Percentiles rank a stretch among this genome's conserved stretches.
Evolutionary conservation across 2,329 filamentous ascomycete species (phyloP).

Genomic region (Sporothrix dimorphospora): DNA sequence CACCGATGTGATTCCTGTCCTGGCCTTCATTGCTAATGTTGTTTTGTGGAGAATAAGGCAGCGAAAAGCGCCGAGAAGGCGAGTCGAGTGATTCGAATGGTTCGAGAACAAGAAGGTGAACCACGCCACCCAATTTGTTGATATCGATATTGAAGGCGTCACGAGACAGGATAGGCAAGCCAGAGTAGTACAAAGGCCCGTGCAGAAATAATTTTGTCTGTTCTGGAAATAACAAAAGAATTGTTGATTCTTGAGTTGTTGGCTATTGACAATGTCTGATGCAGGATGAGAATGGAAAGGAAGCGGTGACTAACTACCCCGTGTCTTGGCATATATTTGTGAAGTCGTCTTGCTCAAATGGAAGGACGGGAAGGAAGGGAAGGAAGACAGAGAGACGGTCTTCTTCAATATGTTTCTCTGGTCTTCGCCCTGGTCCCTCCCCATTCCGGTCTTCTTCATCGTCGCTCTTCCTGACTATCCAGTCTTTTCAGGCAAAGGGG

Average conservation of each 20-base stretch:
- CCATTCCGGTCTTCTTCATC: not conserved
- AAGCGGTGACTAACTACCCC: not conserved
- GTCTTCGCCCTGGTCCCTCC: not conserved
- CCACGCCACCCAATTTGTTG: not conserved
- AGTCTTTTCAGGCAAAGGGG: not conserved
- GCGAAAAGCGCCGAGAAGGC: not conserved
- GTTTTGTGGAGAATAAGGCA: not conserved
- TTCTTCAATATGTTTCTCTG: not conserved
- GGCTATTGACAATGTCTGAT: too few species aligned
- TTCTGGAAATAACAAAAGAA: not conserved
- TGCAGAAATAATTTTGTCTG: not conserved
- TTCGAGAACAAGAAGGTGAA: not conserved
- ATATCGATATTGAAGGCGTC: not conserved
- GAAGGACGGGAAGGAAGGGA: not conserved
- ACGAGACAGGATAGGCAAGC: not conserved
- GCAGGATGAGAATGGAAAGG: not conserved
- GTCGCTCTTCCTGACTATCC: not conserved
- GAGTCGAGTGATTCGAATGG: not conserved
- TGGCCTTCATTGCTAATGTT: not conserved
- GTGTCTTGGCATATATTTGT: constrained; percentile 15
- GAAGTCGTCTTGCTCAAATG: not conserved
- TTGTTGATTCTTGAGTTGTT: not conserved
- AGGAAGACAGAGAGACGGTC: not conserved
- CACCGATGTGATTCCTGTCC: not conserved
- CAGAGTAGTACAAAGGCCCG: not conserved